phyloP scores from a whole-genome alignment of 2,329 filamentous ascomycete species.

The Bipolaris sorokiniana region DNA sequence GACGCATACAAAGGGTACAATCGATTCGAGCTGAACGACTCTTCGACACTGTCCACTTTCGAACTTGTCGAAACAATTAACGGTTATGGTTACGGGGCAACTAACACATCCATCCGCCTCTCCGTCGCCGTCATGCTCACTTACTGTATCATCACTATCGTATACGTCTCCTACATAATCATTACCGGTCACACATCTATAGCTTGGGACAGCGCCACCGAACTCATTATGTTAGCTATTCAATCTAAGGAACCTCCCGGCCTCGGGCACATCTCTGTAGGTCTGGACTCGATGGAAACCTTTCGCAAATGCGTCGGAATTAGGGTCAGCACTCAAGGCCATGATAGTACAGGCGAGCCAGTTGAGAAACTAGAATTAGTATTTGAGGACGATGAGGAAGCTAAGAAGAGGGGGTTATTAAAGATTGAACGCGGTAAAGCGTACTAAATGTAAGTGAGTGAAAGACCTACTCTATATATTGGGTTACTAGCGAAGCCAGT shows the following conservation, averaged over 20 bases:
- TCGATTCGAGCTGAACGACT: no score
- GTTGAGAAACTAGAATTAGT: conserved; percentile 17
- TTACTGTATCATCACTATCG: conserved; percentile 15
- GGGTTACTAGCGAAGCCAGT: no score
- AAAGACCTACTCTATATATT: no score
- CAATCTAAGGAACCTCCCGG: conserved; percentile 19
- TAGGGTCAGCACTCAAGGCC: conserved; percentile 6
- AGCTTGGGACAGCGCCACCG: conserved; percentile 22
- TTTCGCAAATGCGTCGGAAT: conserved; percentile 21
- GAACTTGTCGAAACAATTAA: not conserved
- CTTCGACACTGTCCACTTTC: no score
- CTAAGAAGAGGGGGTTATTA: not conserved
- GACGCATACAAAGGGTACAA: no score
- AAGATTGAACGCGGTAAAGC: not conserved
- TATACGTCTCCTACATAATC: conserved; percentile 17
- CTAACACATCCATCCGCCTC: conserved; percentile 1
- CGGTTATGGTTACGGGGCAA: conserved; percentile 13
- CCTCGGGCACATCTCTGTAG: conserved; percentile 13
- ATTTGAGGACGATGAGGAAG: conserved; percentile 12
- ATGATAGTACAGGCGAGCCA: not conserved
- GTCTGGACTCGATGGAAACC: conserved; percentile 19
- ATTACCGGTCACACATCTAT: conserved; percentile 18
- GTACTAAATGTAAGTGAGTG: no score
- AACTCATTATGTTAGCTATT: conserved; percentile 22
- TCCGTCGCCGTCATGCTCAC: conserved; percentile 12